Evolutionary conservation across 192 early-diverging fungal species (phyloP), one percentile per base, ranked within the genome.

Genomic region (Coemansia erecta): DNA sequence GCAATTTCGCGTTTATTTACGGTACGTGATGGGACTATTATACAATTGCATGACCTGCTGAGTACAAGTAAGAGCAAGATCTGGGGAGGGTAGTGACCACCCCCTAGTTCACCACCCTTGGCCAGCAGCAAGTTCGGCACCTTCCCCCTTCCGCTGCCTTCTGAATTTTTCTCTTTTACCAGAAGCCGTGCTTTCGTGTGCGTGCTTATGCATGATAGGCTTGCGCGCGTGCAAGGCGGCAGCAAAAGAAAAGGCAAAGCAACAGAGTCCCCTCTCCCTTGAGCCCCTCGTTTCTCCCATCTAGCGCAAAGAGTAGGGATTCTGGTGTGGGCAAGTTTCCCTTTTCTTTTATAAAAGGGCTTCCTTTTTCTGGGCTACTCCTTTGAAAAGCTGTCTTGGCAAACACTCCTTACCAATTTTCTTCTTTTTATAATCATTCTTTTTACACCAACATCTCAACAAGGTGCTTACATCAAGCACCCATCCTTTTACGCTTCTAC

Each of bases 71-170:
- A 4, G 4, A 17, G 15, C 15, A 45, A 45, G 44, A 46, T 52
- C 26, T 6, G 57, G 72, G 72, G 18, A 61, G 72, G 62, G 64
- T 37, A 40, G 10, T 19, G 45, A 45, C 68, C 63, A 48, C 63
- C 68, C 60, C 68, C 46, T 21, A 21, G 48, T 11, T 50, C 24
- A 24, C 22, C 53, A 50, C 60, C 61, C 72, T 45, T 74, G 64
- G 65, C 54, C 28, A 57, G 57, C 46, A 22, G 47, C 52, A 41
- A 58, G 57, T 60, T 63, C 73, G 56, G 48, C 24, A 39, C 26
- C 56, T 61, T 50, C 73, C 73, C 49, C 39, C 60, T 33, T 40
- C 41, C 51, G 6, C 10, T 11, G 35, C 35, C 35, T 37, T 10
- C 35, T 10, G 10, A 37, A 37, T 8, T 24, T 53, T 26, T 44